Conservation (phyloP, 768 basidiomycete genomes). For the Leccinum uliginosum region DNA sequence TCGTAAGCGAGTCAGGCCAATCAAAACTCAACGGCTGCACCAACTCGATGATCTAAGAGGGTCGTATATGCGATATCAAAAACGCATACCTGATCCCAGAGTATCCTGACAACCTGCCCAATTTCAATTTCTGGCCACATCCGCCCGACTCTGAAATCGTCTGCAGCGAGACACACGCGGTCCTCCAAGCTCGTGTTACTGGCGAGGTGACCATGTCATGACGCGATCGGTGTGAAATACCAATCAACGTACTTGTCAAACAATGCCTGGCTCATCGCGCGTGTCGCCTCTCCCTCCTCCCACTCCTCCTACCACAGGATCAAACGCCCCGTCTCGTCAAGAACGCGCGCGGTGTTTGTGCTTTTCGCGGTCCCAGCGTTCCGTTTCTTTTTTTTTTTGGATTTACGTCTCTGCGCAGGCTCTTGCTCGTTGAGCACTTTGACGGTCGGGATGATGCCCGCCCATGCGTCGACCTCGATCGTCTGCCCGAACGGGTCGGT, state of each 20-base stretch:
- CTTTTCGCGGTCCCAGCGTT: constrained; percentile 19
- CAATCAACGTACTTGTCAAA: constrained; percentile 27
- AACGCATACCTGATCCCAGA: constrained; percentile 29
- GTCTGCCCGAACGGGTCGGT: constrained; percentile 5
- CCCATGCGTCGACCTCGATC: constrained; percentile 26
- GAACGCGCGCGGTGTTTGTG: no score
- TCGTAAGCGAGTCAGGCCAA: no score
- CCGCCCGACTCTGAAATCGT: constrained; percentile 30
- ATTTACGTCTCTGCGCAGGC: constrained; percentile 12
- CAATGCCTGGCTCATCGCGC: constrained; percentile 12
- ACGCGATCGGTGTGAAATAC: not conserved
- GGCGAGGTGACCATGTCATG: not conserved
- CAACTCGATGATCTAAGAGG: no score
- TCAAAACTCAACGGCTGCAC: no score
- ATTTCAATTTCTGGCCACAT: constrained; percentile 31
- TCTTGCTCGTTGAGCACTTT: constrained; percentile 26
- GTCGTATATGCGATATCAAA: not conserved
- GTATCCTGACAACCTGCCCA: constrained; percentile 21
- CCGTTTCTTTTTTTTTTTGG: constrained; percentile 7
- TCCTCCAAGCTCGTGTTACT: constrained; percentile 14
- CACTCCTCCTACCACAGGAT: constrained; percentile 33
- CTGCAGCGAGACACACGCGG: constrained; percentile 26
- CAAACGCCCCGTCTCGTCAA: constrained; percentile 19
- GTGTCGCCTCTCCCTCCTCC: constrained; percentile 24
- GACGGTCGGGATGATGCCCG: constrained; percentile 22